Base-by-base conservation (phyloP, 2,329 filamentous ascomycete species). In the Neonectria faginata region DNA sequence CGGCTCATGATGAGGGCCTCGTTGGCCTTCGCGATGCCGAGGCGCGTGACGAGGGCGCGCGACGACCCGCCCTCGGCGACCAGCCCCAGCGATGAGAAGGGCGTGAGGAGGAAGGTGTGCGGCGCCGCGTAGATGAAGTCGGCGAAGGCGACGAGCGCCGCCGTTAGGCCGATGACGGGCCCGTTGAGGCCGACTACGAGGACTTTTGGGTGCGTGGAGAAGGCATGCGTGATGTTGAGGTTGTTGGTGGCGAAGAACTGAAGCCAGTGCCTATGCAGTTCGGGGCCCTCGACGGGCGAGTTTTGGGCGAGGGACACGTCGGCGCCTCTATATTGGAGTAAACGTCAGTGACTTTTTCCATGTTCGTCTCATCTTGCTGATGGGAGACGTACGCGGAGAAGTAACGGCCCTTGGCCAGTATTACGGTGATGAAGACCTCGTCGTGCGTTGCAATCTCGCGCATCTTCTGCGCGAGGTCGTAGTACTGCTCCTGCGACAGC, bases 1-100 rank as follows among this genome's bases (percentile, higher is more conserved):
- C 91, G 92, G 74, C 91, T 94, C 91, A 97, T 96, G 70, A 99
- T 89, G 12, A 98, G 85, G 12, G 96, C 95, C 84, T 98, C 96
- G 75, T 97, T 97, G 10, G 94, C 94, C 76, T 92, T 92, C 63
- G 87, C 83, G 55, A 93, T 86, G 1, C 96, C 96, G 25, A 98
- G 84, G 0, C 95, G 84, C 73, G 91, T 86, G 14, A 96, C 92
- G 62, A 98, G 91, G 0, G 90, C 93, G 60, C 89, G 83, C 16
- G 89, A 93, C 0, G 94, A 89, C 51, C 91, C 93, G 44, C 95
- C 96, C 81, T 98, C 96, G 59, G 94, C 87, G 0, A 98, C 94
- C 1, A 99, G 87, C 1, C 96, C 95, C 1, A 98, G 86, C 1
- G 92, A 95, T 5, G 90, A 91, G 81, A 98, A 98, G 4, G 96